These are phyloP conservation scores for Borovskyia barvae DNA, from an alignment of 208 protist species.

Conservation along the genomic window DNA sequence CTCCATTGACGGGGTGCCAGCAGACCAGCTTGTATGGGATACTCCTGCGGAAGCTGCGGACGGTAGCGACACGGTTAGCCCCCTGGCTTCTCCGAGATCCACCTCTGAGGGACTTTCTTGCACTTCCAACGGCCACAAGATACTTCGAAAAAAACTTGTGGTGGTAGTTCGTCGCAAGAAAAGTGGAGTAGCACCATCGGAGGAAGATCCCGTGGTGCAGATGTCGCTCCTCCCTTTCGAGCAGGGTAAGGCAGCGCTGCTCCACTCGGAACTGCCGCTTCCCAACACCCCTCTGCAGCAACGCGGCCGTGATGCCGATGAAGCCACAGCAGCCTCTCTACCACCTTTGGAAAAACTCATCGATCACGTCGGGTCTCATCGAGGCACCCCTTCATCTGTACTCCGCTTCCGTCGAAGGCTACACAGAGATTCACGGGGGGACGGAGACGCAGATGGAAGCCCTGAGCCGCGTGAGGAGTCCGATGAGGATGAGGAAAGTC, in stretches of 20 bases:
- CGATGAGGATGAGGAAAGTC: conserved; percentile 8
- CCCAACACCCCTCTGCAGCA: background rate
- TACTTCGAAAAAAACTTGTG: conserved; percentile 61
- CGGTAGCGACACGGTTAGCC: background rate
- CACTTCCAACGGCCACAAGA: conserved; percentile 18
- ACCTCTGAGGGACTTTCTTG: background rate
- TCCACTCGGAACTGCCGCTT: background rate
- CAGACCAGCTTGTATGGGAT: conserved; percentile 23
- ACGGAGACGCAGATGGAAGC: background rate
- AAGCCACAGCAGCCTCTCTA: background rate
- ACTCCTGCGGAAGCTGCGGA: background rate
- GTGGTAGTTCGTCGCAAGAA: conserved; percentile 34
- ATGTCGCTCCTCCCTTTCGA: conserved; percentile 34
- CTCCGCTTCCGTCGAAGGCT: background rate
- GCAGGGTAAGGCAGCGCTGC: conserved; percentile 13
- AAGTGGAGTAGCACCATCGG: conserved; percentile 20
- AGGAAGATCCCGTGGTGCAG: conserved; percentile 37
- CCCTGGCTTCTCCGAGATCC: background rate
- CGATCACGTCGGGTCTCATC: conserved; percentile 17
- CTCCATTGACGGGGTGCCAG: conserved; percentile 19
- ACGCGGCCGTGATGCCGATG: conserved; percentile 1
- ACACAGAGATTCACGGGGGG: background rate
- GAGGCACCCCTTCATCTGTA: background rate
- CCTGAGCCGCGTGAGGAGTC: background rate
- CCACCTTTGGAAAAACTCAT: conserved; percentile 33